phyloP scores from a whole-genome alignment of 2,329 filamentous ascomycete species.

The Ceratocystiopsis minuta region DNA sequence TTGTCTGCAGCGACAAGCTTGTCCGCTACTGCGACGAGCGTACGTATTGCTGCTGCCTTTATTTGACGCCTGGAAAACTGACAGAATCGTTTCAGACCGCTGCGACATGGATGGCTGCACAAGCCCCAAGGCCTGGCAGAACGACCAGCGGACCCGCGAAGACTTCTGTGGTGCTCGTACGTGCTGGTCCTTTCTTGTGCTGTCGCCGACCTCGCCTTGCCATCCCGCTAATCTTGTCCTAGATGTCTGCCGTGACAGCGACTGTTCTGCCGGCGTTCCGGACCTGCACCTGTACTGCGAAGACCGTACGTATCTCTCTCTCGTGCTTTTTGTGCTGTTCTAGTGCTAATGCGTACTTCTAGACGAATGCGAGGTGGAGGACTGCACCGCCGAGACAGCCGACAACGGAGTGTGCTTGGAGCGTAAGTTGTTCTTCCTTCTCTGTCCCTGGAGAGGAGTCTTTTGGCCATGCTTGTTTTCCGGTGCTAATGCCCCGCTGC shows the following conservation, averaged over 20 bases:
- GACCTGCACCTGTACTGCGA: slow-evolving; percentile 3
- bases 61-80: background rate
- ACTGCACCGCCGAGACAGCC: background rate
- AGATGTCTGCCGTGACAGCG: slow-evolving; percentile 4
- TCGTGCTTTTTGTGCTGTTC: background rate
- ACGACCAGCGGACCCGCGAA: slow-evolving; percentile 3
- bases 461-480: too few species aligned
- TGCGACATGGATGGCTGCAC: slow-evolving; percentile 1
- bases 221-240: background rate
- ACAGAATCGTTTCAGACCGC: slow-evolving; percentile 1
- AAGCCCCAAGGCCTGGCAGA: slow-evolving; percentile 4
- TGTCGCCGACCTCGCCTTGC: too few species aligned
- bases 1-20: background rate
- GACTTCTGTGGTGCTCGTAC: slow-evolving; percentile 5
- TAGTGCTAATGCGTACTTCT: background rate
- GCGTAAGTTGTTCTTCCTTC: slow-evolving; percentile 1
- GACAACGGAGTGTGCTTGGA: slow-evolving; percentile 1
- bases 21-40: slow-evolving; percentile 3
- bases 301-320: background rate
- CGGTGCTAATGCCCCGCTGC: background rate
- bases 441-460: too few species aligned
- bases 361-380: slow-evolving; percentile 4
- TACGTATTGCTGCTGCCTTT: background rate
- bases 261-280: background rate
- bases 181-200: background rate